Evolutionary conservation across 345 rosid genomes (phyloP), one percentile per base, ranked within the genome.

Genomic region (Dovyalis caffra): DNA sequence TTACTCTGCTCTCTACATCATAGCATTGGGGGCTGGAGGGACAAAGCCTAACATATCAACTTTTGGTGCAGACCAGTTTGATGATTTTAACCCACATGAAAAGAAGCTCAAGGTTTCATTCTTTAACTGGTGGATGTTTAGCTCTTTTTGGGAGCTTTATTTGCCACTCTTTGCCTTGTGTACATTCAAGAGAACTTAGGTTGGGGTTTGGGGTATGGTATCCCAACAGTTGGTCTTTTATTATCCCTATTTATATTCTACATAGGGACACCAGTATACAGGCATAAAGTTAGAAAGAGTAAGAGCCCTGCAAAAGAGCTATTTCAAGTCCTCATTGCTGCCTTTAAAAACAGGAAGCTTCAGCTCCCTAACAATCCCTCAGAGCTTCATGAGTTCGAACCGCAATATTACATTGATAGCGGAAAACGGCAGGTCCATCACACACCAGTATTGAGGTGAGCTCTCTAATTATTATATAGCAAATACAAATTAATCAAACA

Each of bases 91-190:
- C 75, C 80, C 84, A 3, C 47, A 25, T 2, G 97, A 94, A 79
- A 92, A 88, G 20, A 81, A 80, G 77, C 90, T 82, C 76, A 92
- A 94, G 71, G 90, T 79, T 62, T 91, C 98, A 4, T 94, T 94
- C 87, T 94, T 94, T 85, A 92, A 94, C 57, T 92, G 97, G 98
- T 94, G 97, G 97, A 87, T 94, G 93, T 92, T 94, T 74, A 91
- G 97, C 81, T 82, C 95, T 6, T 94, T 94, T 34, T 90, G 66
- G 98, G 97, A 2, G 97, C 90, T 8, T 80, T 94, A 26, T 72
- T 85, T 68, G 97, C 98, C 1, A 92, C 95, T 11, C 76, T 91
- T 8, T 89, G 91, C 20, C 97, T 94, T 14, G 97, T 94, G 16
- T 94, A 92, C 86, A 85, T 94, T 26, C 97, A 94, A 76, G 98